Evolutionary conservation across 352 stramenopile species (phyloP), one percentile per base, ranked within the genome.

Genomic region (Globisporangium parvum): DNA sequence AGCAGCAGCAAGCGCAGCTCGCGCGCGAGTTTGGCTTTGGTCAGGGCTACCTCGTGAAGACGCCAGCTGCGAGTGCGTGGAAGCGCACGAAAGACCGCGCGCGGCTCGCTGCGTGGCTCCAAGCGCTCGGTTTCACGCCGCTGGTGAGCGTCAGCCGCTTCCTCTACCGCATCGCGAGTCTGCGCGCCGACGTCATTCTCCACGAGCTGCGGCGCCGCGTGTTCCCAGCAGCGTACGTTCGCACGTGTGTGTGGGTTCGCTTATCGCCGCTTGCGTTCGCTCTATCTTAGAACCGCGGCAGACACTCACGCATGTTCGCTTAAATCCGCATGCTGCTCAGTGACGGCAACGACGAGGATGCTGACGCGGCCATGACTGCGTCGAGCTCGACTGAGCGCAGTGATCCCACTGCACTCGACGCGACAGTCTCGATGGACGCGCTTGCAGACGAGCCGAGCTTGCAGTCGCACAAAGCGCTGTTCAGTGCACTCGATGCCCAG

Each of bases 131-230:
- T 20, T 93, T 93, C 60, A 51, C 53, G 3, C 64, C 68, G n/a
- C 63, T 66, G 21, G 35, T 59, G 18, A 59, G 66, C 21, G 65
- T 77, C 42, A 60, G 66, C 45, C 61, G 56, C 26, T 71, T 73
- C 1, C 62, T 78, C 28, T 71, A 78, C 41, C 68, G 76, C 21
- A 74, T 88, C 28, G 69, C 72, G 5, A 87, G 69, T 51, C 60
- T 86, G 12, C 83, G 86, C 31, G 80, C 76, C 0, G 71, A 88
- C 21, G 69, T 83, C 47, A 78, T 93, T 33, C 42, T 79, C 6
- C 64, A 53, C 33, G 80, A 85, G 44, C 54, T 91, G 6, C 72
- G 64, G 46, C 65, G 48, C 24, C 65, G 73, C 21, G 55, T 73
- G 33, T 53, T 67, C 17, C 62, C 44, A 11, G 42, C 51, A 8